phyloP scores from a whole-genome alignment of 768 basidiomycete species.

The Suillus discolor region DNA sequence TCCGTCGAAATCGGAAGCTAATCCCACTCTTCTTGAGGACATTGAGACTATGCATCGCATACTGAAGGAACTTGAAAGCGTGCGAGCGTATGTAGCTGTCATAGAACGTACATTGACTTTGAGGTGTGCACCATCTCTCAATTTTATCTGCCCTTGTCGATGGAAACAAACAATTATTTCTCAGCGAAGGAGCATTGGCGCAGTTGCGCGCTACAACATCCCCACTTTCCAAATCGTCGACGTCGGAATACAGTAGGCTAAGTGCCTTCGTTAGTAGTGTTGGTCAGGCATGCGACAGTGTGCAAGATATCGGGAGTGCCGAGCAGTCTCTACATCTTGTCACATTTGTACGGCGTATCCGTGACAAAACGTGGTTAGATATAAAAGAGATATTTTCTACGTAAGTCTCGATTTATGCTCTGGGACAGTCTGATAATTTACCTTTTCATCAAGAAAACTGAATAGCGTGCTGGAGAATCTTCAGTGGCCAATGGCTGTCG shows the following conservation, averaged over 20 bases:
- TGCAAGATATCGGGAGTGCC: constrained; percentile 46
- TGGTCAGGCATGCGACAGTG: constrained; percentile 41
- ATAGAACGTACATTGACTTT: constrained; percentile 70
- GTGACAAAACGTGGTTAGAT: constrained; percentile 73
- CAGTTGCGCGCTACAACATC: constrained; percentile 46
- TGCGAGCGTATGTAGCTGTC: constrained; percentile 75
- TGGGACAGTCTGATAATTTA: neutral
- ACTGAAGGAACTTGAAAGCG: constrained; percentile 74
- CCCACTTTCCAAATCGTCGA: constrained; percentile 45
- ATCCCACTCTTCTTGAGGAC: constrained; percentile 75
- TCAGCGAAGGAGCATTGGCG: constrained; percentile 60
- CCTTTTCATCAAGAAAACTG: constrained; percentile 50
- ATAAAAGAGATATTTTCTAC: constrained; percentile 66
- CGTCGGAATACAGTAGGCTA: constrained; percentile 62
- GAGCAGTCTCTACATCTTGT: constrained; percentile 62
- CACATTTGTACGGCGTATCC: constrained; percentile 60
- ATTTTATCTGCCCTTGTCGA: constrained; percentile 2
- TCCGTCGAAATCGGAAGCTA: constrained; percentile 44
- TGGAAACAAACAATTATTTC: constrained; percentile 12
- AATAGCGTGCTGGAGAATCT: constrained; percentile 68
- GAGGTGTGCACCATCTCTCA: constrained; percentile 51
- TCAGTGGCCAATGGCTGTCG: constrained; percentile 82
- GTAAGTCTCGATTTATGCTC: constrained; percentile 43
- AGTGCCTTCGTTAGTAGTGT: constrained; percentile 62
- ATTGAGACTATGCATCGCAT: constrained; percentile 78